phyloP scores from a whole-genome alignment of 192 early-diverging fungal genomes.

The Lobosporangium transversale region DNA sequence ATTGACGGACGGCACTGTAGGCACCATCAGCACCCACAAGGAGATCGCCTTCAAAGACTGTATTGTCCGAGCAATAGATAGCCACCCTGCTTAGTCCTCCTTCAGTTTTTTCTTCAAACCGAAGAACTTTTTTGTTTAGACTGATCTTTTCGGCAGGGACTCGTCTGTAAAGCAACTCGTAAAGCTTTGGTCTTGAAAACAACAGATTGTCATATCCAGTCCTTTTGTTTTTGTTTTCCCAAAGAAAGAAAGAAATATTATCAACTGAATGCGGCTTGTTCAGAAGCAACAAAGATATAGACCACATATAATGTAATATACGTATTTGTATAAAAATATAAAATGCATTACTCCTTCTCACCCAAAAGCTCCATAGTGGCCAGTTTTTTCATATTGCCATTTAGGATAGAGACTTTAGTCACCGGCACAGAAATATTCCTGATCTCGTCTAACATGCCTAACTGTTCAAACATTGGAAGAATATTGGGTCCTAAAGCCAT shows the following conservation, averaged over 20 bases:
- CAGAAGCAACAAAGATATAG: too few species aligned
- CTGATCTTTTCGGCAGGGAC: neutral
- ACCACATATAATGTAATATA: too few species aligned
- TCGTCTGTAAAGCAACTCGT: neutral
- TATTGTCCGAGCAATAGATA: neutral
- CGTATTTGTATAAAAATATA: neutral
- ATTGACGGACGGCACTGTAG: neutral
- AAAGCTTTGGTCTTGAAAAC: slow-evolving; percentile 1
- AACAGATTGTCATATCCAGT: slow-evolving; percentile 1
- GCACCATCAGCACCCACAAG: too few species aligned
- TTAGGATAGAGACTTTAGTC: neutral
- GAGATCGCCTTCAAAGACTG: neutral
- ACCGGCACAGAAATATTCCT: neutral
- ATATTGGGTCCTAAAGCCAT: neutral
- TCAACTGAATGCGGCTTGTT: neutral
- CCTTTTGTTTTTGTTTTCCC: neutral
- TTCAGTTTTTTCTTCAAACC: neutral
- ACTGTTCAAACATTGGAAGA: neutral
- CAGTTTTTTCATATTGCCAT: neutral
- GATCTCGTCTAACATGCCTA: neutral
- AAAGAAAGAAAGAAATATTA: neutral
- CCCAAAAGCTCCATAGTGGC: neutral
- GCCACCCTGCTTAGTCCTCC: neutral
- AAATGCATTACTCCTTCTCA: neutral
- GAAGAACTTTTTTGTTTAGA: too few species aligned